phyloP scores from a whole-genome alignment of 2,329 filamentous ascomycete genomes.

The Verticillium alfalfae region DNA sequence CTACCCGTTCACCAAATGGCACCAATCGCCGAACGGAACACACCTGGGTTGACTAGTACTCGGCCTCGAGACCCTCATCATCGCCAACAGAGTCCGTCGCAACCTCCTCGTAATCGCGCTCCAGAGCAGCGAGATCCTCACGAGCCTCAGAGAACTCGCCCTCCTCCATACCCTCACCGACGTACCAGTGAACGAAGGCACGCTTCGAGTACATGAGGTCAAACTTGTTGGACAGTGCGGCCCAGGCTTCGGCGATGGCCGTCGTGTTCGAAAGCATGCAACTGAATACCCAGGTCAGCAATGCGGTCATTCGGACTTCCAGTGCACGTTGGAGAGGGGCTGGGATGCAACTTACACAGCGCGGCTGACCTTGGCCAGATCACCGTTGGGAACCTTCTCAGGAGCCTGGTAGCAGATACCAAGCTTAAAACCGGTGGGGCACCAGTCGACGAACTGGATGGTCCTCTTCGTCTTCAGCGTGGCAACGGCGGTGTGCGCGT shows the following conservation, averaged over 20 bases:
- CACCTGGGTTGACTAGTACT: conserved; percentile 62
- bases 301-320: background rate
- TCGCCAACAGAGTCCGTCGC: conserved; percentile 88
- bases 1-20: background rate
- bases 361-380: conserved; percentile 95
- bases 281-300: conserved; percentile 31
- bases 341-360: conserved; percentile 69
- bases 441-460: conserved; percentile 99
- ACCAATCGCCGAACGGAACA: background rate
- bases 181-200: conserved; percentile 99
- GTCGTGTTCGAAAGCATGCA: conserved; percentile 99
- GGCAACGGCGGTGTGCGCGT: conserved; percentile 86
- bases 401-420: conserved; percentile 99
- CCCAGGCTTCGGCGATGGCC: conserved; percentile 97
- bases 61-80: conserved; percentile 78
- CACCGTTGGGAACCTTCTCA: conserved; percentile 91
- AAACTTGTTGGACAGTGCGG: conserved; percentile 93
- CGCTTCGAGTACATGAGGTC: conserved; percentile 99
- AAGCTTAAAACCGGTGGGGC: conserved; percentile 99
- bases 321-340: no score
- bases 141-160: conserved; percentile 99
- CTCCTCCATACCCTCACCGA: conserved; percentile 99
- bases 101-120: conserved; percentile 99
- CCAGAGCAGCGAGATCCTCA: conserved; percentile 94
- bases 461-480: conserved; percentile 99